Evolutionary conservation across 1,284 basidiomycete species (phyloP), one percentile per base, ranked within the genome.

Genomic region (Irpex sp.): DNA sequence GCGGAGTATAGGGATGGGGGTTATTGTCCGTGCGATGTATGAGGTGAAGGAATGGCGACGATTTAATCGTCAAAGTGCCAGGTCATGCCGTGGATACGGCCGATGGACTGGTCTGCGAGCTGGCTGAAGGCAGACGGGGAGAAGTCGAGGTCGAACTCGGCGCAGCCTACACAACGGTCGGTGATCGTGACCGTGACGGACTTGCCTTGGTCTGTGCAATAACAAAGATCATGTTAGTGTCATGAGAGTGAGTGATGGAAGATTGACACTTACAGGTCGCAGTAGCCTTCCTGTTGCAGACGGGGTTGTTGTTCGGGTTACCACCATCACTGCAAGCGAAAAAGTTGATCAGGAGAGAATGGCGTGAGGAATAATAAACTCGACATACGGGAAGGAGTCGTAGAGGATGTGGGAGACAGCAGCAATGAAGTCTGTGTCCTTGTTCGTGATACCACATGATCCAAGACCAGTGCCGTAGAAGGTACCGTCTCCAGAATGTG

Each of bases 361-460:
- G 11, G 37, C 15, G 7, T 37, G 9, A 7, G 31, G 13, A 26
- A 60, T 26, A 46, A 62, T 43, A 43, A 43, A 57, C 17, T 50
- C 7, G 13, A 69, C 88, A 67, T 69, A 89, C 86, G 87, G 87
- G 77, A 74, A 90, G 6, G 3, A 54, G 67, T 92, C 89, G 70
- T 83, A 92, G 5, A 90, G 72, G 0, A 70, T 31, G 2, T 83
- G 66, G 9, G 87, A 86, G 57, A 87, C 84, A 3, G 90, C 90
- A 54, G 75, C 84, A 61, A 92, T 89, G 70, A 71, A 68, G n/a
- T 91, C 77, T 1, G 43, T 62, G 69, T 85, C 81, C 0, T 39
- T 75, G 77, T 87, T 89, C 59, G 76, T 80, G 67, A 82, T 79
- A 55, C 90, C 90, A 71, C 90, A 92, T 8, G 90, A 83, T 59